Conservation (phyloP, 805 yeast genomes). For the Candida schatavii region DNA sequence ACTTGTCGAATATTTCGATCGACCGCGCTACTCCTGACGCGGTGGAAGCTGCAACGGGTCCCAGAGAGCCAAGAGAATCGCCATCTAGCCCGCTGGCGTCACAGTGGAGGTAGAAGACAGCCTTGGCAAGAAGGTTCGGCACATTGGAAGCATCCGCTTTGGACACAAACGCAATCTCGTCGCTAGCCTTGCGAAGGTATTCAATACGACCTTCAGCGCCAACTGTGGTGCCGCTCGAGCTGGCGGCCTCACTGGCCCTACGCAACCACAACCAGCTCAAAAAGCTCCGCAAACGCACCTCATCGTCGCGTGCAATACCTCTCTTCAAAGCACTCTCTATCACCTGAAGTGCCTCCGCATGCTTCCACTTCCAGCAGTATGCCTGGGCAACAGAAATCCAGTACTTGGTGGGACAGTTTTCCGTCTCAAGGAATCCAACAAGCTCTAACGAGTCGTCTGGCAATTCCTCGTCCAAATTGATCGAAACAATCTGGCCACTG, state of each 20-base stretch:
- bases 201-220: slow-evolving; percentile 23
- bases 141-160: slow-evolving; percentile 16
- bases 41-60: too few relatives aligned
- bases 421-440: slow-evolving; percentile 73
- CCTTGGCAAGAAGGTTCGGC: slow-evolving; percentile 61
- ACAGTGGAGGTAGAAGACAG: slow-evolving; percentile 56
- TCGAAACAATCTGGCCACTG: slow-evolving; percentile 78
- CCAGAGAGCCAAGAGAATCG: too few relatives aligned
- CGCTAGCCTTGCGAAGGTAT: slow-evolving; percentile 21
- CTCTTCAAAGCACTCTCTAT: slow-evolving; percentile 52
- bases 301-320: slow-evolving; percentile 37
- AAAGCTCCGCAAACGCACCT: slow-evolving; percentile 55
- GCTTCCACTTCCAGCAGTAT: slow-evolving; percentile 60
- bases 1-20: slow-evolving; percentile 60
- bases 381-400: slow-evolving; percentile 87
- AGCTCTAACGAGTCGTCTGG: slow-evolving; percentile 90
- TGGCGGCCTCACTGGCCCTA: slow-evolving; percentile 14
- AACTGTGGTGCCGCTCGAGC: too few relatives aligned
- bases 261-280: slow-evolving; percentile 71
- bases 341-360: slow-evolving; percentile 62
- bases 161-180: slow-evolving; percentile 19
- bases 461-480: slow-evolving; percentile 75
- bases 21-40: slow-evolving; percentile 61
- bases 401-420: slow-evolving; percentile 68
- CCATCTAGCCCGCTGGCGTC: slow-evolving; percentile 21